These are phyloP conservation scores for Colletotrichum tabaci DNA, from an alignment of 2,329 filamentous ascomycete genomes.

Conservation along the genomic window DNA sequence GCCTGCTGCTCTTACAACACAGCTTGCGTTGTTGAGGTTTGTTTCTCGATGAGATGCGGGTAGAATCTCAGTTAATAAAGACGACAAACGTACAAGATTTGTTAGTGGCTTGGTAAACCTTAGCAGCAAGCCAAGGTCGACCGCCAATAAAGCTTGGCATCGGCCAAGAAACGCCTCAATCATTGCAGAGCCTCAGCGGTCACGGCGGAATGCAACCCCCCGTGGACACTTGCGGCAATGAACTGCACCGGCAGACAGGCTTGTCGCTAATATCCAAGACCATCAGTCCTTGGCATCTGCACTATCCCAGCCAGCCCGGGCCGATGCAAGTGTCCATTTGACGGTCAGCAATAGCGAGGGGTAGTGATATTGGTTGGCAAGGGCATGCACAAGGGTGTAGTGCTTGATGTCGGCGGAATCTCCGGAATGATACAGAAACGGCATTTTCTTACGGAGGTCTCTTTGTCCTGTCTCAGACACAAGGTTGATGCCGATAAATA, in stretches of 20 bases:
- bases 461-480: too few relatives aligned
- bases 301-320: neutral
- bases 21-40: neutral
- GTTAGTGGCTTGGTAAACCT: neutral
- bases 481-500: too few relatives aligned
- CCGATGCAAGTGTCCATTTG: too few relatives aligned
- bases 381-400: too few relatives aligned
- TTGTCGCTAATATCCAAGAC: neutral
- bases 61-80: neutral
- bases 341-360: too few relatives aligned
- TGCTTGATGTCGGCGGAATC: too few relatives aligned
- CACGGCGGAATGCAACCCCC: constrained; percentile 10
- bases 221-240: neutral
- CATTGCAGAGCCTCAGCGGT: neutral
- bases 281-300: neutral
- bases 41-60: neutral
- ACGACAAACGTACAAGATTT: neutral
- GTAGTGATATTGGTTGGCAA: too few relatives aligned
- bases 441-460: too few relatives aligned
- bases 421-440: too few relatives aligned
- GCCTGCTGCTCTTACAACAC: neutral
- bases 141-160: neutral
- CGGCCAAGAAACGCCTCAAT: constrained; percentile 8
- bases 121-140: neutral
- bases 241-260: constrained; percentile 9